Evolutionary conservation across 208 protist genomes (phyloP).

Genomic region (Acanthamoeba royreba): DNA sequence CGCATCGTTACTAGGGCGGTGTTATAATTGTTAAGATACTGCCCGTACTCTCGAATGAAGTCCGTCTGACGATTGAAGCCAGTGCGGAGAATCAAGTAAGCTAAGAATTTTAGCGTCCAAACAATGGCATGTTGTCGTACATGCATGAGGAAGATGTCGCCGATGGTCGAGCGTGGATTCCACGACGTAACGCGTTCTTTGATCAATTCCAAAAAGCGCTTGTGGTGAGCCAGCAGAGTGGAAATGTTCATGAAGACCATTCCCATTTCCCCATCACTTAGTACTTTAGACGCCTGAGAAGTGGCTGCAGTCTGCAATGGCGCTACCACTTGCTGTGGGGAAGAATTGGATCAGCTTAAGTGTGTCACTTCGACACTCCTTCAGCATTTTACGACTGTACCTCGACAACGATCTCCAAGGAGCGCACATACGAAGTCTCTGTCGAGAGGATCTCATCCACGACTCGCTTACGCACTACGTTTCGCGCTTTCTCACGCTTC

Average conservation of each 20-base stretch:
- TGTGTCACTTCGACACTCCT: neutral
- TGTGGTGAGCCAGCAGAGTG: neutral
- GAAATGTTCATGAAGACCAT: conserved; percentile 21
- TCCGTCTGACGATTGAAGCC: neutral
- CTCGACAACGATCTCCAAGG: conserved; percentile 7
- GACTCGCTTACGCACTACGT: neutral
- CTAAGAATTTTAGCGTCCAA: neutral
- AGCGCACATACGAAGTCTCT: neutral
- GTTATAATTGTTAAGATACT: neutral
- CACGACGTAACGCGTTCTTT: conserved; percentile 3
- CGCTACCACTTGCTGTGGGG: neutral
- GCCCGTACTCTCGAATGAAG: neutral
- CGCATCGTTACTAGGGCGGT: conserved; percentile 17
- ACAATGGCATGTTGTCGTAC: neutral
- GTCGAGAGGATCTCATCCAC: neutral
- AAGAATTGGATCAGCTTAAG: neutral
- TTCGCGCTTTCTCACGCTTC: conserved; percentile 20
- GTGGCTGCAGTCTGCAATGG: neutral
- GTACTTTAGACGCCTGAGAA: neutral
- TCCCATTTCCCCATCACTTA: neutral
- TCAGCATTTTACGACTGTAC: neutral
- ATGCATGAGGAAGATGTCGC: conserved; percentile 18
- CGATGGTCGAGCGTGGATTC: conserved; percentile 4
- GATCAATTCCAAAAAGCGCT: neutral
- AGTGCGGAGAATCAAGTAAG: too few relatives aligned